Percentiles rank a stretch among this genome's conserved stretches.
phyloP scores from a whole-genome alignment of 2,329 filamentous ascomycete species.

The Aspergillus niger region DNA sequence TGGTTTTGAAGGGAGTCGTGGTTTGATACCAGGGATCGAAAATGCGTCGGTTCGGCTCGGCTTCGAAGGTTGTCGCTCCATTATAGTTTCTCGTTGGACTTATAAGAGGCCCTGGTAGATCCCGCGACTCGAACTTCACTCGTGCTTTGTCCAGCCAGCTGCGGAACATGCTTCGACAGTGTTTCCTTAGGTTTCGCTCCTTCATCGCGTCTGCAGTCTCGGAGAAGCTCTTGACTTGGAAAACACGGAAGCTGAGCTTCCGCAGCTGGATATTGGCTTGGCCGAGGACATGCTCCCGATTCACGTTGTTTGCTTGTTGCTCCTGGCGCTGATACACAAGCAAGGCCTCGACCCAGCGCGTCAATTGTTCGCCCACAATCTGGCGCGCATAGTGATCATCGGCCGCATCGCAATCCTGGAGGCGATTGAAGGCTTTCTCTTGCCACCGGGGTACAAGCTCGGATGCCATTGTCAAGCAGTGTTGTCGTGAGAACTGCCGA shows the following conservation, averaged over 20 bases:
- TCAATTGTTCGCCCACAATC: conserved; percentile 41
- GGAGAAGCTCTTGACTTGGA: conserved; percentile 54
- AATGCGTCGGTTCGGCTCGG: conserved; percentile 28
- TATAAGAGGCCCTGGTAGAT: conserved; percentile 32
- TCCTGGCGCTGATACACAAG: conserved; percentile 38
- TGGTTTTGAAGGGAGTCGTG: conserved; percentile 41
- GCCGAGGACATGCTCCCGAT: conserved; percentile 50
- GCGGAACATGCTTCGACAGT: conserved; percentile 57
- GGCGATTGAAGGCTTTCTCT: conserved; percentile 37
- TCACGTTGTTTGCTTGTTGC: conserved; percentile 49
- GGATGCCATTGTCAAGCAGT: conserved; percentile 36
- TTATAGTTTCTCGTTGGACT: conserved; percentile 29
- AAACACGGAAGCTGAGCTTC: conserved; percentile 60
- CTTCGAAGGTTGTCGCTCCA: conserved; percentile 14
- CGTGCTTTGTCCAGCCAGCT: conserved; percentile 55
- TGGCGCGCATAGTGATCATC: conserved; percentile 42
- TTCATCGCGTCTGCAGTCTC: conserved; percentile 57
- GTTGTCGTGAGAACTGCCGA: conserved; percentile 36
- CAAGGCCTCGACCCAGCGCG: conserved; percentile 39
- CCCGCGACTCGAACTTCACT: conserved; percentile 31
- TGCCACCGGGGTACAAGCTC: conserved; percentile 48
- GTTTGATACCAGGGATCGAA: conserved; percentile 41
- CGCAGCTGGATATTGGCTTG: conserved; percentile 53
- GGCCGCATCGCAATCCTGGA: conserved; percentile 39
- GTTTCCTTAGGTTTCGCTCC: conserved; percentile 56